Conservation (phyloP, 192 early-diverging fungal genomes). For the Coemansia asiatica region DNA sequence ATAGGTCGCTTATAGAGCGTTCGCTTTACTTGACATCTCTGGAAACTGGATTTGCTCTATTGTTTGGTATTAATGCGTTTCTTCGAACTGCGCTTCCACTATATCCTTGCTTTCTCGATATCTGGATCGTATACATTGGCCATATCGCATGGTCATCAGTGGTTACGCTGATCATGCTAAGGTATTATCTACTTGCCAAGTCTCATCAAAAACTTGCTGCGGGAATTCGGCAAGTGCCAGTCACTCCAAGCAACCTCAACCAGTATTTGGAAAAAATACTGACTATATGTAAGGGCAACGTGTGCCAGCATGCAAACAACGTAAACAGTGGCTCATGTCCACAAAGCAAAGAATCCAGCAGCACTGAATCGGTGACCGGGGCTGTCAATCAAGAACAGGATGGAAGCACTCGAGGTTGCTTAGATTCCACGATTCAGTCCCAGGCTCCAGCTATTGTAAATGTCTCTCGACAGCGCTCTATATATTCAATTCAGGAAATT, state of each 20-base stretch:
- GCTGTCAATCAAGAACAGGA: neutral
- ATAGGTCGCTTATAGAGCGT: slow-evolving; percentile 22
- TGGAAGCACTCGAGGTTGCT: neutral
- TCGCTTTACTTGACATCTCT: slow-evolving; percentile 18
- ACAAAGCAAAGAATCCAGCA: neutral
- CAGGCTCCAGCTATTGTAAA: neutral
- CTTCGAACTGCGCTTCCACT: slow-evolving; percentile 7
- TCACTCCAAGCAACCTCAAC: slow-evolving; percentile 12
- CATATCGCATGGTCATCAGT: slow-evolving; percentile 12
- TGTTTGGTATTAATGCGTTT: slow-evolving; percentile 20
- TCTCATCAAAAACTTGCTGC: slow-evolving; percentile 4
- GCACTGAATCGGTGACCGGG: neutral
- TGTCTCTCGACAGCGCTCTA: neutral
- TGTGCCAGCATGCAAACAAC: neutral
- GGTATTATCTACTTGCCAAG: slow-evolving; percentile 19
- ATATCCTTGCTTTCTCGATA: slow-evolving; percentile 32
- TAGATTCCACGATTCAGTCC: neutral
- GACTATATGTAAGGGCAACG: neutral
- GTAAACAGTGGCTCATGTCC: neutral
- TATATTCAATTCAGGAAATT: neutral
- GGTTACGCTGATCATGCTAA: slow-evolving; percentile 17
- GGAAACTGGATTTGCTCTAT: slow-evolving; percentile 15
- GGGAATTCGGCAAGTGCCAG: slow-evolving; percentile 10
- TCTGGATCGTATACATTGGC: slow-evolving; percentile 20
- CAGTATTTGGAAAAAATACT: slow-evolving; percentile 2